These are phyloP conservation scores for Populus hybrid DNA, from an alignment of 441 rosid species.

Conservation along the genomic window DNA sequence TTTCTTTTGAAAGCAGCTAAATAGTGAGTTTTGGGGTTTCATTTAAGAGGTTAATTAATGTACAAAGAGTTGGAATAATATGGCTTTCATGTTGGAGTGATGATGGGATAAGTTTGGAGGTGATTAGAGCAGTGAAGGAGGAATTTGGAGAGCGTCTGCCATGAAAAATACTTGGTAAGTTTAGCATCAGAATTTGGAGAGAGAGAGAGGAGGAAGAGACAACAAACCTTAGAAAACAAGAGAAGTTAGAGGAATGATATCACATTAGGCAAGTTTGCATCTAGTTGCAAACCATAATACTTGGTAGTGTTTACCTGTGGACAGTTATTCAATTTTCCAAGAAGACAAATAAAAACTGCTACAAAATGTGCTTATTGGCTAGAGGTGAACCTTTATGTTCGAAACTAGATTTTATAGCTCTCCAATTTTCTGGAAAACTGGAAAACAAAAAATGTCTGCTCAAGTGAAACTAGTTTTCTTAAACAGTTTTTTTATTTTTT, in stretches of 20 bases:
- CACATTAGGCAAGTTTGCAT: neutral
- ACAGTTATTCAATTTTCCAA: neutral
- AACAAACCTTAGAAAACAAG: neutral
- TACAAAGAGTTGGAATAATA: neutral
- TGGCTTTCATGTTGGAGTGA: neutral
- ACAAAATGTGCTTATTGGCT: neutral
- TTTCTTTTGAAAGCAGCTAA: neutral
- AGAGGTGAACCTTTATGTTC: neutral
- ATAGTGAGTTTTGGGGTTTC: constrained; percentile 1
- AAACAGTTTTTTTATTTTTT: too few relatives aligned
- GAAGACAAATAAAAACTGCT: neutral
- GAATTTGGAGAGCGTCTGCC: neutral
- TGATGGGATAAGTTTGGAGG: neutral
- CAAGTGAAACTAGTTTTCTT: neutral
- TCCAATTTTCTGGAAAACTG: neutral
- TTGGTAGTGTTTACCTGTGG: neutral
- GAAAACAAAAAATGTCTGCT: neutral
- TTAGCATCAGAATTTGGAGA: neutral
- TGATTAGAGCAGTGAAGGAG: neutral
- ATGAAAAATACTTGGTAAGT: neutral
- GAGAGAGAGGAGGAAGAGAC: neutral
- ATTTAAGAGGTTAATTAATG: neutral
- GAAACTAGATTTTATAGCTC: neutral
- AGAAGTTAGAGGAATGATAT: neutral
- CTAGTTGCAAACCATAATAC: neutral